These are phyloP conservation scores for Dryas integrifolia DNA, from an alignment of 331 rosid species.

Conservation along the genomic window DNA sequence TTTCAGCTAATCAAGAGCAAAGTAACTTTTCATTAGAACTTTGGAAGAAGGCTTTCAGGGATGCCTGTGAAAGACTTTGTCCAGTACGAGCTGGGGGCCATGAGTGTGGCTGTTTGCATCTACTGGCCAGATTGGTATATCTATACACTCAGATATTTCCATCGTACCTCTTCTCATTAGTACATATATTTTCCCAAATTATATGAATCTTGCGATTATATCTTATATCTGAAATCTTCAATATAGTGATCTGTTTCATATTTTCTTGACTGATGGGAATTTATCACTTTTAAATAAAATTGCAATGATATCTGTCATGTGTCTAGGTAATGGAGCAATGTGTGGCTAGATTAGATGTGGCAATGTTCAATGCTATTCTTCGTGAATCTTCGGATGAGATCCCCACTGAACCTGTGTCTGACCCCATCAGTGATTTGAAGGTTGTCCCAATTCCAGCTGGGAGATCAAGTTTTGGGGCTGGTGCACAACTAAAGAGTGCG, in stretches of 20 bases:
- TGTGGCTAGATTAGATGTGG: conserved; percentile 95
- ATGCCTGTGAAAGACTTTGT: conserved; percentile 84
- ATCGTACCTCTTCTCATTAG: background rate
- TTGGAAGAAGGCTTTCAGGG: conserved; percentile 90
- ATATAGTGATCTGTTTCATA: background rate
- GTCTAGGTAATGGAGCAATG: conserved; percentile 96
- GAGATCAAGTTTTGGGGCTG: conserved; percentile 83
- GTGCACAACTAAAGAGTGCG: conserved; percentile 91
- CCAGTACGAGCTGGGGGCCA: conserved; percentile 95
- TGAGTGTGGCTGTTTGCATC: conserved; percentile 93
- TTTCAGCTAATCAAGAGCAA: conserved; percentile 58
- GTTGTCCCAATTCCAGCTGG: conserved; percentile 87
- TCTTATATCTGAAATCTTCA: background rate
- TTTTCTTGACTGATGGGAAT: conserved; percentile 13
- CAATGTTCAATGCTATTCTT: conserved; percentile 98
- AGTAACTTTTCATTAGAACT: conserved; percentile 69
- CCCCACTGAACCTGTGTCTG: conserved; percentile 95
- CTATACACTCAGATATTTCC: conserved; percentile 16
- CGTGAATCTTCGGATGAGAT: conserved; percentile 85
- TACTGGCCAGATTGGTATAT: conserved; percentile 79
- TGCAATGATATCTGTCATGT: background rate
- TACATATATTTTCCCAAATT: background rate
- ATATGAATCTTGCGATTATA: background rate
- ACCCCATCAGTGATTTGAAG: conserved; percentile 78
- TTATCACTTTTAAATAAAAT: background rate